Evolutionary conservation across 257 asterid species (phyloP).

Genomic region (Catharanthus roseus): DNA sequence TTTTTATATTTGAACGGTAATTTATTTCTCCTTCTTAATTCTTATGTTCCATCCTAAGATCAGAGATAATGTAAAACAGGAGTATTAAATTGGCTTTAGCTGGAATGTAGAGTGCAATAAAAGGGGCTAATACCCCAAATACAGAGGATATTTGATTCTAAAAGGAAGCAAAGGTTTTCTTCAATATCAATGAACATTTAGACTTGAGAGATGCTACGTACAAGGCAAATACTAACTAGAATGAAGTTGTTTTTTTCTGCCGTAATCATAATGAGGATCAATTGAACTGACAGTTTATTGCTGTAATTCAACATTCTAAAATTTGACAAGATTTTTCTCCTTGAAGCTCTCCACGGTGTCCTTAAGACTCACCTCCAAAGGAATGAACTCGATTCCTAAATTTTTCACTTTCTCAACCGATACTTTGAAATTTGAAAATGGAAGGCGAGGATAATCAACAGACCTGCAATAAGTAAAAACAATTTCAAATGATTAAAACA

Average conservation of each 20-base stretch:
- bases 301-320: conserved; percentile 4
- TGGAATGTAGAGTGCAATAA: no score
- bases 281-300: neutral
- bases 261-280: no score
- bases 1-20: no score
- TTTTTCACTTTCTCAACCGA: conserved; percentile 38
- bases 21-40: no score
- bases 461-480: neutral
- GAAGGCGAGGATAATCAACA: neutral
- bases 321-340: conserved; percentile 25
- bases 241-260: no score
- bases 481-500: neutral
- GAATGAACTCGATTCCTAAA: conserved; percentile 36
- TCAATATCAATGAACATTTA: no score
- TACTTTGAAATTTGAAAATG: conserved; percentile 10
- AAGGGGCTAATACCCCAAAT: no score
- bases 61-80: no score
- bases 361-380: conserved; percentile 40
- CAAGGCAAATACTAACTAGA: neutral
- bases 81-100: no score
- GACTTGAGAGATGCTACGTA: neutral
- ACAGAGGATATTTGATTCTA: no score
- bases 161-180: no score
- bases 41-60: no score
- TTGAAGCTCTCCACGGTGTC: conserved; percentile 38